Evolutionary conservation across 305 asterid species (phyloP), one percentile per base, ranked within the genome.

Genomic region (Caryopteris hybrid): DNA sequence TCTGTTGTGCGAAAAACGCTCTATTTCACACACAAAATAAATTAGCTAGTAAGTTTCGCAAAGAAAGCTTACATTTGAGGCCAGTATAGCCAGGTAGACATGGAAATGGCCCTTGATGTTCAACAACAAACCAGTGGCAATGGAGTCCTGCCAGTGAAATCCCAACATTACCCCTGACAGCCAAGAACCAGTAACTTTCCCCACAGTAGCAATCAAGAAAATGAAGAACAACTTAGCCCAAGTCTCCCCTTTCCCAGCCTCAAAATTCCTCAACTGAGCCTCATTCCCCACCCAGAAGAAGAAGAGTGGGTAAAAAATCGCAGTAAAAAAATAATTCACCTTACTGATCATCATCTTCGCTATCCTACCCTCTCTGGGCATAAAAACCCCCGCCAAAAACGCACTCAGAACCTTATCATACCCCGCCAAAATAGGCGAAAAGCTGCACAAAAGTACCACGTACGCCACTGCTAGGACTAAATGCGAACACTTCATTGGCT

Each of bases 341-440:
- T 90, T 87, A 23, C 81, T 82, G 0, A 87, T 85, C 76, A 90
- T 84, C 91, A 90, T 60, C 77, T 86, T 90, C 0, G 99, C 80
- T 23, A 88, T 81, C 78, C 96, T 87, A 51, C 99, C 99, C 9
- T 86, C 94, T 23, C 97, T 75, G 3, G 99, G 99, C 99, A 93
- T 93, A 42, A 85, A 85, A 2, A 93, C 79, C 1, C 99, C 97
- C 0, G 96, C 95, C 47, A 93, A 36, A 71, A 88, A 90, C 2
- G 97, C 95, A 65, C 96, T 87, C 74, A 93, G 52, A 0, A 90
- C 81, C 75, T 85, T 88, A 29, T 84, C 84, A 16, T 81, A 90
- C 0, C 61, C 62, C 0, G 82, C 80, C 0, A 71, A 59, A 16
- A 81, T 5, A 1, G 95, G 89, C 9, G 96, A 78, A 29, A 87